Conservation (phyloP, 139 green algal genomes). For the Tetraselmis striata region DNA sequence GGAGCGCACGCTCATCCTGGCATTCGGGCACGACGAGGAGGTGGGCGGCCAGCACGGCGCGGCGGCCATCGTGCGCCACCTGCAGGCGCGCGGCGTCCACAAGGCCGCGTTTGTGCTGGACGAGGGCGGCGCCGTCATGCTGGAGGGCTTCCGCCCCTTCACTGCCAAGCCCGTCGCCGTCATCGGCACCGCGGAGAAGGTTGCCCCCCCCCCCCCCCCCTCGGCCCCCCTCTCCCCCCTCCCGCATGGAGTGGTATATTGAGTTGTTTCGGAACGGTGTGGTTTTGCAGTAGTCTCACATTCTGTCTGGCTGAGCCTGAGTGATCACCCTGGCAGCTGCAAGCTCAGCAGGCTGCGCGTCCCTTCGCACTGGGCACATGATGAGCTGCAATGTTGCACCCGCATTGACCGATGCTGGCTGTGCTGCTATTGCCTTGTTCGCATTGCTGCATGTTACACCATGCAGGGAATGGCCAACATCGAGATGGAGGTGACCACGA, state of each 20-base stretch:
- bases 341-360: background rate
- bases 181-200: constrained; percentile 62
- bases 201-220: background rate
- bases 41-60: constrained; percentile 48
- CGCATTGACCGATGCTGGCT: too few species aligned
- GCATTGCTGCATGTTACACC: background rate
- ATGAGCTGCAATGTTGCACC: background rate
- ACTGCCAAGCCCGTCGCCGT: constrained; percentile 38
- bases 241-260: too few species aligned
- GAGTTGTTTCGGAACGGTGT: too few species aligned
- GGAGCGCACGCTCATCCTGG: constrained; percentile 51
- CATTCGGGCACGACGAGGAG: constrained; percentile 77
- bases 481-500: constrained; percentile 25
- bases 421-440: too few species aligned
- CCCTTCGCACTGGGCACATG: background rate
- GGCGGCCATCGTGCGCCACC: constrained; percentile 29
- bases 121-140: constrained; percentile 46
- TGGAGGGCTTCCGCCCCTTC: constrained; percentile 9
- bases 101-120: constrained; percentile 53
- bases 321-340: background rate
- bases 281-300: too few species aligned
- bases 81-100: constrained; percentile 13
- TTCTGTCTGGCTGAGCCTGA: too few species aligned
- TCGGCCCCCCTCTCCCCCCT: too few species aligned
- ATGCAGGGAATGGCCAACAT: constrained; percentile 26